Percentiles rank a stretch among this genome's conserved stretches.
phyloP scores from a whole-genome alignment of 192 early-diverging fungal genomes.

The Gryganskiella cystojenkinii region DNA sequence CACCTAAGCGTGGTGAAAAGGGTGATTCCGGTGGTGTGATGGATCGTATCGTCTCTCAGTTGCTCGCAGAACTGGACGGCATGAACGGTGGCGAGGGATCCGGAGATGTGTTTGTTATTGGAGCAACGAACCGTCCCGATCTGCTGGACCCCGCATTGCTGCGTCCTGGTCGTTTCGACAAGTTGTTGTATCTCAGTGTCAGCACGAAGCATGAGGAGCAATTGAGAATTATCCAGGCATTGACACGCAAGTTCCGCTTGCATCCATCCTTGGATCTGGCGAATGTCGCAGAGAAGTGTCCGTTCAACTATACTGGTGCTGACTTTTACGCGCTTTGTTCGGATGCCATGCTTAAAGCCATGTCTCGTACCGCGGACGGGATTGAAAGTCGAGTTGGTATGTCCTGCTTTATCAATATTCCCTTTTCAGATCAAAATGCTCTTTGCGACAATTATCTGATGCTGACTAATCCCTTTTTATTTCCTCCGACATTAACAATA shows the following conservation, averaged over 20 bases:
- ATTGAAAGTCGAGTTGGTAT: constrained; percentile 68
- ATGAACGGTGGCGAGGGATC: constrained; percentile 74
- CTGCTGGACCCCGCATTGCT: constrained; percentile 93
- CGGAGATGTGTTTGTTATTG: constrained; percentile 96
- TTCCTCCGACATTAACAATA: constrained; percentile 1
- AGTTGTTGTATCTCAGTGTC: constrained; percentile 97
- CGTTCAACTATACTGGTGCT: constrained; percentile 95
- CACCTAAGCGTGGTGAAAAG: constrained; percentile 97
- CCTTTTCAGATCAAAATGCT: neutral
- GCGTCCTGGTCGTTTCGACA: constrained; percentile 97
- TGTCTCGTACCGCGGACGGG: constrained; percentile 84
- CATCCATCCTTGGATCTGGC: constrained; percentile 80
- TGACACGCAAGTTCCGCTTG: constrained; percentile 96
- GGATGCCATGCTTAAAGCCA: constrained; percentile 97
- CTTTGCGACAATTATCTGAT: too few species aligned
- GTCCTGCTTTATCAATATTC: neutral
- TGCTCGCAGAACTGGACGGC: constrained; percentile 96
- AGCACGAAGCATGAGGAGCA: constrained; percentile 89
- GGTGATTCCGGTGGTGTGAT: constrained; percentile 99
- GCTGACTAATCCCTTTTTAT: neutral
- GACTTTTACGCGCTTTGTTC: constrained; percentile 99
- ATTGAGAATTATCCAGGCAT: constrained; percentile 88
- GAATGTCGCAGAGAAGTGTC: constrained; percentile 84
- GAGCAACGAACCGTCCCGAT: constrained; percentile 98
- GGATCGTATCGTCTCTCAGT: constrained; percentile 98